phyloP scores from a whole-genome alignment of 2,329 filamentous ascomycete species.

The Exophiala lecanii-corni region DNA sequence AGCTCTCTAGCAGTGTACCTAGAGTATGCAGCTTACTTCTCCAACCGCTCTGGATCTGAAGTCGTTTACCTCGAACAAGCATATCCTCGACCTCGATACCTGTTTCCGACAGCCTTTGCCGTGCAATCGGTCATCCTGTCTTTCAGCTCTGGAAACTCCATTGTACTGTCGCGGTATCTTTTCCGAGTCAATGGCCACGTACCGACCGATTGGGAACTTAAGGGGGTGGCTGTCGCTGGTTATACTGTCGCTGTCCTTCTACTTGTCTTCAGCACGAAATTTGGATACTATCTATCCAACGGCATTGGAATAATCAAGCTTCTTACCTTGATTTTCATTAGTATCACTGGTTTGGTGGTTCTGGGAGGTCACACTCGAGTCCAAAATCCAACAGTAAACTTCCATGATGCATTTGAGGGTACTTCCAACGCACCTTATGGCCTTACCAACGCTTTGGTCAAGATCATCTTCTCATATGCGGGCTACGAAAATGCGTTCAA shows the following conservation, averaged over 20 bases:
- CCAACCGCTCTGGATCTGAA: conserved; percentile 61
- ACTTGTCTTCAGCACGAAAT: conserved; percentile 53
- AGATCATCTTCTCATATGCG: conserved; percentile 55
- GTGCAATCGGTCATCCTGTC: conserved; percentile 60
- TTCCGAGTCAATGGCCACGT: conserved; percentile 51
- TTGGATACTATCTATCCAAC: conserved; percentile 54
- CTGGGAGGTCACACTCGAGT: conserved; percentile 52
- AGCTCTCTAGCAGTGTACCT: conserved; percentile 57
- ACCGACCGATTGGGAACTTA: conserved; percentile 59
- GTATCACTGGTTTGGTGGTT: conserved; percentile 58
- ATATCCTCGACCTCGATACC: conserved; percentile 58
- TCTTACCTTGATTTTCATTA: conserved; percentile 58
- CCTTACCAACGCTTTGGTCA: conserved; percentile 56
- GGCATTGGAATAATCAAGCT: conserved; percentile 57
- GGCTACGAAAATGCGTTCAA: conserved; percentile 60
- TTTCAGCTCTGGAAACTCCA: conserved; percentile 62
- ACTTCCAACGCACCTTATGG: conserved; percentile 43
- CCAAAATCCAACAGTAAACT: conserved; percentile 50
- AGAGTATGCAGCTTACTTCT: conserved; percentile 62
- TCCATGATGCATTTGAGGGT: conserved; percentile 48
- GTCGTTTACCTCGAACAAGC: conserved; percentile 66
- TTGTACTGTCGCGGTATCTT: conserved; percentile 60
- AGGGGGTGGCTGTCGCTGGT: conserved; percentile 61
- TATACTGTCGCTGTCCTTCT: conserved; percentile 54
- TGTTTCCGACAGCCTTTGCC: conserved; percentile 62